Conservation (phyloP, 495 filamentous ascomycete species). For the Apodospora peruviana region DNA sequence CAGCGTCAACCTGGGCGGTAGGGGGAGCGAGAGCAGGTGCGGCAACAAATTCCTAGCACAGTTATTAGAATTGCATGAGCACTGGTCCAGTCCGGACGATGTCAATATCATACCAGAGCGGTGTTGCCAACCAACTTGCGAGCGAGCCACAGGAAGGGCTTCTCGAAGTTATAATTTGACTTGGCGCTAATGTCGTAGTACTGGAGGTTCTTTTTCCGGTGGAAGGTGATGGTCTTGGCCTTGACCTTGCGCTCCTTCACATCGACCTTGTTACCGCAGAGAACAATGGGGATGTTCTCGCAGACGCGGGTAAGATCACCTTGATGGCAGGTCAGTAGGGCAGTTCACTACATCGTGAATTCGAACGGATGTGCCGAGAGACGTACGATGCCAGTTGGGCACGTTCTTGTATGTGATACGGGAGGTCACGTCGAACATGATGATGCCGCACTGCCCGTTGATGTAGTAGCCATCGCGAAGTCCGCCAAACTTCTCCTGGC, state of each 20-base stretch:
- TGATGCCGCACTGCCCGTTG: slow-evolving; percentile 99
- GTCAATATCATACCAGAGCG: slow-evolving; percentile 60
- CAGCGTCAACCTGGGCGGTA: slow-evolving; percentile 79
- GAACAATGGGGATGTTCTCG: slow-evolving; percentile 98
- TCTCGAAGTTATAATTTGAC: slow-evolving; percentile 99
- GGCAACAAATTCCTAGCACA: slow-evolving; percentile 85
- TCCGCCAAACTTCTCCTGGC: slow-evolving; percentile 99
- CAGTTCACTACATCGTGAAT: neutral
- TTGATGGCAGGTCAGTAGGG: slow-evolving; percentile 33
- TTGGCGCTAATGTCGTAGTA: slow-evolving; percentile 99
- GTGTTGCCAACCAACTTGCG: slow-evolving; percentile 97
- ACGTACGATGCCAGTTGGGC: slow-evolving; percentile 99
- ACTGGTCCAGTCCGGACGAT: too few relatives aligned
- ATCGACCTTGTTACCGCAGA: slow-evolving; percentile 99
- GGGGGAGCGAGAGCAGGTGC: slow-evolving; percentile 91
- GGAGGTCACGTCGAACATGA: slow-evolving; percentile 99
- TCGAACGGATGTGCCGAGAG: neutral
- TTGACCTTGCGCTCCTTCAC: slow-evolving; percentile 99
- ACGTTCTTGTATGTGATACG: slow-evolving; percentile 99
- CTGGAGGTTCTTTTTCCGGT: slow-evolving; percentile 99
- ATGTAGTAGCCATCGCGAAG: slow-evolving; percentile 99
- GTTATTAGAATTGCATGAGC: neutral
- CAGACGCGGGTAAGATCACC: slow-evolving; percentile 99
- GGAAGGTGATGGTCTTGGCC: slow-evolving; percentile 99
- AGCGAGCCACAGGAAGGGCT: slow-evolving; percentile 99